Base-by-base conservation (phyloP, 768 basidiomycete genomes). In the Clitopilus hobsonii region DNA sequence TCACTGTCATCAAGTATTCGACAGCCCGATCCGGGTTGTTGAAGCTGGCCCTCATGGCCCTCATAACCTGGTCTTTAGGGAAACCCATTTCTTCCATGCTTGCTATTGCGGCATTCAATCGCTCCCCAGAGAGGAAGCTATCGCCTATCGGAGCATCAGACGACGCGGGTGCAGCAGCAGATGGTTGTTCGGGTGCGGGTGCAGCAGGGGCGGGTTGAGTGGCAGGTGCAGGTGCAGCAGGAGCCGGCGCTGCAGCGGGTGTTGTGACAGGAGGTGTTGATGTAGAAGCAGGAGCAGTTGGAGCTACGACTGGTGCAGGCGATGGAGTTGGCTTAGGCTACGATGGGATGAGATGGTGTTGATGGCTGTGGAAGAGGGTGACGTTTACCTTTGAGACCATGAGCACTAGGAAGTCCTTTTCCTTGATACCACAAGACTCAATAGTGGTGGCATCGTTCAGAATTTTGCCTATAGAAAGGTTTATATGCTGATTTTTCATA, bases 341-440 rank as follows among this genome's bases (percentile, higher is more conserved):
- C 28, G 11, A 38, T 41, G 16, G n/a, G 5, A 51, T 45, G 53
- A 51, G 74, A 55, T 24, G 68, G 56, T 32, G 67, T 58, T 3
- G 41, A 49, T 66, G 52, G 28, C 66, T 54, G n/a, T 13, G 36
- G 38, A 20, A 32, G 29, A 22, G 26, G 52, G 52, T n/a, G 18
- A 28, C 32, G 41, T 74, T 51, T 58, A 95, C 95, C 85, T 97
- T 98, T 51, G 94, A 84, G 28, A 98, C 91, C 96, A 98, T 99
- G 38, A 99, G 84, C n/a, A 99, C 97, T 57, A 98, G 75, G 75
- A 99, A 99, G 70, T 97, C 96, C 76, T 97, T 98, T 73, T 98
- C 96, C 75, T 97, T 95, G 78, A 98, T 91, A 53, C 88, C 84
- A 65, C 88, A 90, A 47, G 89, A 88, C 62, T 82, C 89, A 29